Evolutionary conservation across 148 eudicot genomes (phyloP), one percentile per base, ranked within the genome.

Genomic region (Rhododendron kiyosumense): DNA sequence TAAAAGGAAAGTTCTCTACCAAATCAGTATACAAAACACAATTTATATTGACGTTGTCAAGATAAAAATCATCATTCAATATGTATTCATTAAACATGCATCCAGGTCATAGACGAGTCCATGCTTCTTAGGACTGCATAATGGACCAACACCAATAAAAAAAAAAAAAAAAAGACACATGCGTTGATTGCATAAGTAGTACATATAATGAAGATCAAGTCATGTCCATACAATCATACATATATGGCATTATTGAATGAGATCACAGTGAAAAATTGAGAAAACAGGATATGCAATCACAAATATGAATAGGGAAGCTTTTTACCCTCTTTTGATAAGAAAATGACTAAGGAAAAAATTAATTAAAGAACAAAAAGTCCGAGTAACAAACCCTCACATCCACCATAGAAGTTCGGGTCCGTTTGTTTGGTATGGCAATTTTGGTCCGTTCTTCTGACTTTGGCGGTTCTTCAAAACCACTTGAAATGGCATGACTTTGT

Each of bases 381-480:
- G 67, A 83, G 81, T 71, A 84, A 86, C 95, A 84, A 88, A 94
- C 96, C 96, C 91, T 90, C 30, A 86, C 71, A 83, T 93, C 95
- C 85, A 85, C 89, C 93, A 90, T 84, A 83, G 95, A 92, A 78
- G 94, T 93, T 67, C 95, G 85, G 36, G 96, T 91, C 51, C 93
- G 93, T 84, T 94, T 93, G 83, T 89, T 93, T 65, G 92, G 93
- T 84, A 90, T 79, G 28, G 85, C 12, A 89, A 78, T 86, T 85
- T 91, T 93, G 32, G 83, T 88, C 88, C 90, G 91, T 81, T 89
- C 95, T 86, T 92, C 96, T 36, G 89, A 79, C 78, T 88, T 90
- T 84, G 88, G 95, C 61, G 78, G 90, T 82, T 92, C 93, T 26
- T 92, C 94, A 78, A 81, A 89, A 88, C 87, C 88, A 92, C 89